phyloP scores from a whole-genome alignment of 768 basidiomycete species.

The Cubamyces lactineus region DNA sequence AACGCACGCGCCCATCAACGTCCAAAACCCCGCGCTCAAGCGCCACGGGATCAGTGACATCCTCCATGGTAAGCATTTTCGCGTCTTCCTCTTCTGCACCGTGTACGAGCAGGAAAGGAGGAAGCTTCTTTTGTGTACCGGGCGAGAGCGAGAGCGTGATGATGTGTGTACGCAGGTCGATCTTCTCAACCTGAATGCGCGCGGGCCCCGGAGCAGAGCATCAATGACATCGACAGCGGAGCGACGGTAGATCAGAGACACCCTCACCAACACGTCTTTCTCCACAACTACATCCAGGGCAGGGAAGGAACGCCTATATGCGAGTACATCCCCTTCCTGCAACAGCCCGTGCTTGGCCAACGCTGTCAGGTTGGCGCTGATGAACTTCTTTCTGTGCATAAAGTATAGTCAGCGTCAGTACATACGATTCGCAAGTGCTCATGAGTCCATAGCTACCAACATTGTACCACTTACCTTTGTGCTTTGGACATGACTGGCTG shows the following conservation, averaged over 20 bases:
- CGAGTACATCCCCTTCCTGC: conserved; percentile 56
- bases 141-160: conserved; percentile 49
- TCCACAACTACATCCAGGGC: conserved; percentile 45
- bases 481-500: conserved; percentile 9
- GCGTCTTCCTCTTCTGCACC: conserved; percentile 22
- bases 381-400: conserved; percentile 1
- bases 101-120: conserved; percentile 36
- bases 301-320: conserved; percentile 54
- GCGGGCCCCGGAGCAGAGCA: not conserved
- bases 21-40: conserved; percentile 58
- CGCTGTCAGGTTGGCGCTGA: conserved; percentile 42
- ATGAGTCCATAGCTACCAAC: not conserved
- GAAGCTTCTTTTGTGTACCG: conserved; percentile 42
- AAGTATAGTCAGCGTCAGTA: not conserved
- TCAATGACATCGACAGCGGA: not conserved
- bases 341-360: conserved; percentile 50
- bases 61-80: conserved; percentile 24
- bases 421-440: too few species aligned
- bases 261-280: conserved; percentile 54
- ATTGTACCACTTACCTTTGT: not conserved
- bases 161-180: conserved; percentile 45
- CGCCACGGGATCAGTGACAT: conserved; percentile 40
- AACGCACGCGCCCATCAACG: conserved; percentile 51
- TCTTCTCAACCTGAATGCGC: conserved; percentile 45
- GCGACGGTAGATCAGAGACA: conserved; percentile 15